Evolutionary conservation across 345 rosid genomes (phyloP).

Genomic region (Acer saccharum): DNA sequence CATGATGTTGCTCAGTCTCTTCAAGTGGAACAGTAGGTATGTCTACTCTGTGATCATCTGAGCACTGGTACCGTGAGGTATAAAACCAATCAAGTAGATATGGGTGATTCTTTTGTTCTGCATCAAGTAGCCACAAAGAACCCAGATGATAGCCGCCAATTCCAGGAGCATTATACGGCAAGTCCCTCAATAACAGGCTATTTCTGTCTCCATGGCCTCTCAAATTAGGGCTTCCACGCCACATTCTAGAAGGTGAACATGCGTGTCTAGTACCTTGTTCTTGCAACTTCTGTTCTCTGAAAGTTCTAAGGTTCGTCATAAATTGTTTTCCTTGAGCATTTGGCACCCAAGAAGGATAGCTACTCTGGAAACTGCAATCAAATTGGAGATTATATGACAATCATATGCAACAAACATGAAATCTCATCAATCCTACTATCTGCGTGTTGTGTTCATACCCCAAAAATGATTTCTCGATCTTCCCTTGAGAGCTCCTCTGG

Average conservation of each 20-base stretch:
- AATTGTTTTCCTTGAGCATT: conserved; percentile 79
- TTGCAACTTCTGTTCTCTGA: conserved; percentile 72
- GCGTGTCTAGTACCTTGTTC: conserved; percentile 46
- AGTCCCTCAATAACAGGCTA: conserved; percentile 49
- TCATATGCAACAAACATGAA: conserved; percentile 3
- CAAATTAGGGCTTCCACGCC: conserved; percentile 49
- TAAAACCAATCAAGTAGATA: conserved; percentile 95
- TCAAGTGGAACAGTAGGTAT: conserved; percentile 22
- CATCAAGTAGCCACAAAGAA: conserved; percentile 69
- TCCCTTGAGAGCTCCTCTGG: conserved; percentile 93
- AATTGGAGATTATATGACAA: neutral
- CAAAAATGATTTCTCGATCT: conserved; percentile 97
- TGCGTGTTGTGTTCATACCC: conserved; percentile 50
- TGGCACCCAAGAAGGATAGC: conserved; percentile 92
- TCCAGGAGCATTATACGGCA: conserved; percentile 33
- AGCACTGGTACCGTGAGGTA: conserved; percentile 46
- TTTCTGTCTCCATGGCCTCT: conserved; percentile 50
- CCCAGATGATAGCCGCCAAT: conserved; percentile 48
- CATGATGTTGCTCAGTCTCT: conserved; percentile 33
- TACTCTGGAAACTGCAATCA: conserved; percentile 79
- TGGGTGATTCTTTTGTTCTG: conserved; percentile 72
- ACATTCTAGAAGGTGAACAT: conserved; percentile 43
- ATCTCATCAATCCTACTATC: neutral
- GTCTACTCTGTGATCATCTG: conserved; percentile 28
- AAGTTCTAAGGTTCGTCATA: conserved; percentile 67